Base-by-base conservation (phyloP, 1,284 basidiomycete species). In the Ganoderma leucocontextum region DNA sequence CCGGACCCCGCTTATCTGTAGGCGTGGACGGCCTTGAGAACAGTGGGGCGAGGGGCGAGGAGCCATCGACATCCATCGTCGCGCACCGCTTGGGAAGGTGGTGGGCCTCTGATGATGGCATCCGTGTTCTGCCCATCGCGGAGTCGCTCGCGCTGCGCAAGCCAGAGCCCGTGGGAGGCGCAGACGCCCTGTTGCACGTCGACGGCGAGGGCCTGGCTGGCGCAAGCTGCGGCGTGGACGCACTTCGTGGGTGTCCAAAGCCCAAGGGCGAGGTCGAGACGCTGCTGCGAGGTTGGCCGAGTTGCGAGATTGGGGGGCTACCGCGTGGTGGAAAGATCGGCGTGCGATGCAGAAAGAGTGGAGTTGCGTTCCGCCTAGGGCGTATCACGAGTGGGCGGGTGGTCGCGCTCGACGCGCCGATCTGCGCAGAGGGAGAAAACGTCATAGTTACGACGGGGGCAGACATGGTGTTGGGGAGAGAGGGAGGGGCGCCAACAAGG, bases 331-430 rank as follows among this genome's bases (percentile, higher is more conserved):
- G 12, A 22, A 58, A 52, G 42, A 36, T 59, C 8, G 71, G 69
- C 6, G 62, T 60, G 57, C 67, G 71, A n/a, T 69, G 63, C 13
- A 72, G 67, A 49, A 72, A 70, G 52, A 65, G 64, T 4, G 69
- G 58, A 10, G 71, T 66, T 17, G 69, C 58, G n/a, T 63, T 64
- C 33, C 63, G 67, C 10, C 57, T 63, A 29, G 62, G 60, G 58
- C 66, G 69, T 22, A 70, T 61, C 15, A 70, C 52, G 36, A 72
- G 64, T 4, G 67, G 64, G 12, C 67, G 17, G 19, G 63, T 35
- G n/a, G 47, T 53, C 19, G 64, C 61, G 33, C 64, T 62, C 13
- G 71, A 59, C 38, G 61, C 44, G 49, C 69, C 58, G 39, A 65
- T 22, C 47, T 62, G 64, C 17, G 63, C 22, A 33, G 63, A 63